Evolutionary conservation across 192 early-diverging fungal genomes (phyloP).

Genomic region (Backusella circina): DNA sequence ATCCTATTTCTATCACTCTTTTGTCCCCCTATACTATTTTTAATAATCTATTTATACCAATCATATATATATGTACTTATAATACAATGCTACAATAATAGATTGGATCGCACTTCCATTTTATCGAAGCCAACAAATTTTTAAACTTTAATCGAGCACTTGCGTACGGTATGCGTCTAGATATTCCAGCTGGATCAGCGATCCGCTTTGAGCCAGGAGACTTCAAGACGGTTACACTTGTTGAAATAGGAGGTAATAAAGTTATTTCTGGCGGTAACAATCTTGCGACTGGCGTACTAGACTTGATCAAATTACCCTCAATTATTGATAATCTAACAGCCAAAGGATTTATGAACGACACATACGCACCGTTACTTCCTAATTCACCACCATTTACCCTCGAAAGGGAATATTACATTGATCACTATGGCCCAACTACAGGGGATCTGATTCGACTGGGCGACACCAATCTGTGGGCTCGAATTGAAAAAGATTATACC

Average conservation of each 20-base stretch:
- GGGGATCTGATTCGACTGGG: constrained; percentile 87
- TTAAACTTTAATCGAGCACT: constrained; percentile 79
- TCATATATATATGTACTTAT: not conserved
- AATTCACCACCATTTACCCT: constrained; percentile 60
- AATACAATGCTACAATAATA: constrained; percentile 15
- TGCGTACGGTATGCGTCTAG: constrained; percentile 85
- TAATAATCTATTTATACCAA: not conserved
- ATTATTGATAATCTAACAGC: constrained; percentile 47
- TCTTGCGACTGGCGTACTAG: constrained; percentile 69
- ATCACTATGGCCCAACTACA: constrained; percentile 90
- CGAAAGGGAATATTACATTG: constrained; percentile 76
- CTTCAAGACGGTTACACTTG: constrained; percentile 73
- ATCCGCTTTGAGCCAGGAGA: constrained; percentile 96
- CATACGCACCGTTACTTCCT: constrained; percentile 46
- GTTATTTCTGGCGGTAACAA: constrained; percentile 84
- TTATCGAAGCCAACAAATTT: constrained; percentile 84
- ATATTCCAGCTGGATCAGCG: constrained; percentile 91
- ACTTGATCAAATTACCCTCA: constrained; percentile 37
- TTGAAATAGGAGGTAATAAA: constrained; percentile 77
- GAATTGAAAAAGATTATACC: constrained; percentile 87
- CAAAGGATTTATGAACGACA: constrained; percentile 59
- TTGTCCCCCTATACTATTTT: not conserved
- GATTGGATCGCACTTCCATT: constrained; percentile 95
- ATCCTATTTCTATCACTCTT: not conserved
- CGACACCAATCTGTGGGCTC: constrained; percentile 77